phyloP scores from a whole-genome alignment of 805 yeast species.

The Candida ficus region DNA sequence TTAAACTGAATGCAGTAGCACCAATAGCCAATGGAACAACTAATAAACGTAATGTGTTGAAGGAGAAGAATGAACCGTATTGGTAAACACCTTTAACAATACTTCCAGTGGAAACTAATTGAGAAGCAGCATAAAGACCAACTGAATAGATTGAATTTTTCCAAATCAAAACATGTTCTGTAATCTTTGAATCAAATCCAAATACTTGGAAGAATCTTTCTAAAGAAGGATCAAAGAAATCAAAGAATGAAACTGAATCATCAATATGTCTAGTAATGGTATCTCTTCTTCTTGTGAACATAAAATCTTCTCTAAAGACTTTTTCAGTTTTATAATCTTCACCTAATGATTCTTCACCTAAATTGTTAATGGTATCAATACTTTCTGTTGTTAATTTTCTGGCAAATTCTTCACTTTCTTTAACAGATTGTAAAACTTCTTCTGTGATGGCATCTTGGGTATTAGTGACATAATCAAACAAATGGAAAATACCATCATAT shows the following conservation, averaged over 20 bases:
- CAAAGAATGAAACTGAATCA: slow-evolving; percentile 57
- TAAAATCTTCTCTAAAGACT: slow-evolving; percentile 63
- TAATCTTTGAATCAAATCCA: slow-evolving; percentile 25
- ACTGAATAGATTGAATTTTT: slow-evolving; percentile 27
- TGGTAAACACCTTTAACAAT: slow-evolving; percentile 31
- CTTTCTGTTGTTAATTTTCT: slow-evolving; percentile 51
- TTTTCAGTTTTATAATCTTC: slow-evolving; percentile 51
- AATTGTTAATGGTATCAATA: slow-evolving; percentile 54
- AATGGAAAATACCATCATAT: slow-evolving; percentile 57
- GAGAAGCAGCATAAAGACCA: slow-evolving; percentile 26
- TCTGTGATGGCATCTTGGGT: slow-evolving; percentile 67
- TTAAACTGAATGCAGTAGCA: slow-evolving; percentile 46
- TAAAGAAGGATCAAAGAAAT: slow-evolving; percentile 73
- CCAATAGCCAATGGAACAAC: slow-evolving; percentile 49
- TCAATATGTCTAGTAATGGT: slow-evolving; percentile 50
- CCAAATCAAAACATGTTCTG: slow-evolving; percentile 22
- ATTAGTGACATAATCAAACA: slow-evolving; percentile 62
- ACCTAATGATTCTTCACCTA: slow-evolving; percentile 65
- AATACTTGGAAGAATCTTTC: slow-evolving; percentile 44
- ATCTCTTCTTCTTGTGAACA: slow-evolving; percentile 79
- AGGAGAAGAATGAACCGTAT: slow-evolving; percentile 33
- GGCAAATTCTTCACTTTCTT: slow-evolving; percentile 63
- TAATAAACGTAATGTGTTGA: slow-evolving; percentile 37
- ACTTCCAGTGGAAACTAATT: slow-evolving; percentile 32
- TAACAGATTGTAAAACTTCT: slow-evolving; percentile 59